These are phyloP conservation scores for Hymenoscyphus albidus DNA, from an alignment of 2,329 filamentous ascomycete genomes.

Conservation along the genomic window DNA sequence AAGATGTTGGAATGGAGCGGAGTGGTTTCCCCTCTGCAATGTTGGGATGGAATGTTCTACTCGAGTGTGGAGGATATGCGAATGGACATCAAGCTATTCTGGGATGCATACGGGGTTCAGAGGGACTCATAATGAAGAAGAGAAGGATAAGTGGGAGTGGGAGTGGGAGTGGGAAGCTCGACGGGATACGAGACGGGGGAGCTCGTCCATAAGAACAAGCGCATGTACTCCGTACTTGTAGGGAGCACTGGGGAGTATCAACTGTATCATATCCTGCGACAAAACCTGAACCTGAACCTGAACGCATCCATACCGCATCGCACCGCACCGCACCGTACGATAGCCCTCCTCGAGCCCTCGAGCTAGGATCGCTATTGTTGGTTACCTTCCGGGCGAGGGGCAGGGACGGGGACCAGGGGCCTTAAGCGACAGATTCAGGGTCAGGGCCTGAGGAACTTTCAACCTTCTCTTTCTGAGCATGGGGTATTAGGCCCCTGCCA, in stretches of 20 bases:
- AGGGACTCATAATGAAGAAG: not conserved
- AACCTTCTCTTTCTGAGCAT: too few relatives aligned
- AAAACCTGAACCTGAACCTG: not conserved
- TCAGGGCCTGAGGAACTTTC: not conserved
- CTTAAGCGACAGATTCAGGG: not conserved
- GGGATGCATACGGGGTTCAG: not conserved
- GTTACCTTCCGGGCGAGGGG: not conserved
- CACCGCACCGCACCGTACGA: not conserved
- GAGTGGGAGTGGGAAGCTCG: too few relatives aligned
- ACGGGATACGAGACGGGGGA: not conserved
- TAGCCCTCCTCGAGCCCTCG: not conserved
- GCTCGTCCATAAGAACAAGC: not conserved
- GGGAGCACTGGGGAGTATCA: not conserved
- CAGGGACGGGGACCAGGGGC: not conserved
- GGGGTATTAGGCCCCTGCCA: too few relatives aligned
- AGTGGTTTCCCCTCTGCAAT: not conserved
- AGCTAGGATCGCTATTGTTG: not conserved
- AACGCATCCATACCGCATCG: too few relatives aligned
- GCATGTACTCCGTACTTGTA: not conserved
- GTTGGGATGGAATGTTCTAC: not conserved
- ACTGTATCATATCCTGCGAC: conserved; percentile 1
- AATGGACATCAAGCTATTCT: not conserved
- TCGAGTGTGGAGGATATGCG: not conserved
- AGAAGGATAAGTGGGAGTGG: not conserved
- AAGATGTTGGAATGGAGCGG: not conserved